Base-by-base conservation (phyloP, 345 rosid species). In the Salix koriyanagi region DNA sequence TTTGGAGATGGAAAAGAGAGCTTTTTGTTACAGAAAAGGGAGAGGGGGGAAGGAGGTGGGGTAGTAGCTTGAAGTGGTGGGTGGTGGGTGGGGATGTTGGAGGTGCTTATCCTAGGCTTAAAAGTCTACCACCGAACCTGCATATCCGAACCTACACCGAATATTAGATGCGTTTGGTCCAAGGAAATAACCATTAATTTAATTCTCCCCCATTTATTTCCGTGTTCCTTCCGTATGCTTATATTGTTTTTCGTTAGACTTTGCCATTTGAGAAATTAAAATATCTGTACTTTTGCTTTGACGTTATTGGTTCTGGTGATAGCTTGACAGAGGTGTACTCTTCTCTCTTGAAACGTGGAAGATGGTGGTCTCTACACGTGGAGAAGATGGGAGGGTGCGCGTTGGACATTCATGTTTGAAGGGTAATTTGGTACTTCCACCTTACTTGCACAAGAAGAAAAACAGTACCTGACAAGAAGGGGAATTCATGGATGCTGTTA, bases 51-150 rank as follows among this genome's bases (percentile, higher is more conserved):
- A 36, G 23, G 42, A 41, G 75, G 79, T 75, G 80, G 34, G 84
- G 61, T 6, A 73, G 77, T 9, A 19, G 23, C 52, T 67, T 44
- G 81, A 30, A 79, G 71, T 61, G 75, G 75, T 70, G 75, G 79
- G 74, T 74, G 75, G 79, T 56, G 69, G 81, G 62, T 67, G 76
- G 77, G 30, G 34, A 21, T 42, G 61, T 50, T 36, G 19, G 76
- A 23, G 44, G 67, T 75, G 82, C 68, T 79, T 75, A 79, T 84
- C 89, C 70, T 65, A 12, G 65, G 79, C 65, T 50, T 69, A 77
- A 74, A 81, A 81, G 81, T 81, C 81, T 65, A 69, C 84, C 36
- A n/a, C 81, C 84, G 80, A 77, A 65, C 81, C 84, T 72, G 61
- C 46, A 2, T 10, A 10, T 46, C 77, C 82, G 74, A 74, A 61